Evolutionary conservation across 176 grass and related monocot genomes (phyloP).

Genomic region (Oryza longistaminata): DNA sequence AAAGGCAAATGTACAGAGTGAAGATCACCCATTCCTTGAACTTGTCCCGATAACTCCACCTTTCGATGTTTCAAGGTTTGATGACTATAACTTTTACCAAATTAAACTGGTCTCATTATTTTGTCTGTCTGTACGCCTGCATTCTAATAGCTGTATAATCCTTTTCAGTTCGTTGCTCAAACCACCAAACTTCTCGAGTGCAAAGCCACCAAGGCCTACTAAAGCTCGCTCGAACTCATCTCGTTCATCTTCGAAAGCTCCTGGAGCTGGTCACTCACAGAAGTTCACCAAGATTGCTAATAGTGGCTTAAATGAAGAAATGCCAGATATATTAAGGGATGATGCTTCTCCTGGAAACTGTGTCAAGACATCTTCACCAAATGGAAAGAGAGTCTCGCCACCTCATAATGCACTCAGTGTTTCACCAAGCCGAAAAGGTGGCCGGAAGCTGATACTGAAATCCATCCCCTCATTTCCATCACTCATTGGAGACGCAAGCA

Average conservation of each 20-base stretch:
- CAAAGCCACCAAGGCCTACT: conserved; percentile 70
- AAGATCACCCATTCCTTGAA: conserved; percentile 51
- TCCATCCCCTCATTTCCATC: conserved; percentile 95
- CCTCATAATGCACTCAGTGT: conserved; percentile 54
- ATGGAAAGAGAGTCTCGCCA: conserved; percentile 88
- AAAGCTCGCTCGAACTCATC: conserved; percentile 59
- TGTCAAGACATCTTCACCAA: conserved; percentile 81
- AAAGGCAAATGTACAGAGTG: conserved; percentile 51
- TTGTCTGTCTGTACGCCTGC: background rate
- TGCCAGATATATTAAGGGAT: conserved; percentile 49
- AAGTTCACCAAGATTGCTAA: conserved; percentile 41
- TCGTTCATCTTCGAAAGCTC: conserved; percentile 48
- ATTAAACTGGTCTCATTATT: background rate
- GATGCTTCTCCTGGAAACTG: conserved; percentile 45
- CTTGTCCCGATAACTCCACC: conserved; percentile 78
- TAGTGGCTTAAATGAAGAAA: conserved; percentile 47
- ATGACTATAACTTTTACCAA: conserved; percentile 3
- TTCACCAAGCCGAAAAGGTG: conserved; percentile 74
- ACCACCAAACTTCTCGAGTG: conserved; percentile 67
- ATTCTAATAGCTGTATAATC: conserved; percentile 11
- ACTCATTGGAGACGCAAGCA: conserved; percentile 48
- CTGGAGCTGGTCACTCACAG: conserved; percentile 20
- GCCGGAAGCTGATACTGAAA: conserved; percentile 87
- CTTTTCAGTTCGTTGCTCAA: conserved; percentile 65
- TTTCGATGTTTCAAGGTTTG: conserved; percentile 64